Conservation (phyloP, 164 flowering plant species). For the Vitis labrusca region DNA sequence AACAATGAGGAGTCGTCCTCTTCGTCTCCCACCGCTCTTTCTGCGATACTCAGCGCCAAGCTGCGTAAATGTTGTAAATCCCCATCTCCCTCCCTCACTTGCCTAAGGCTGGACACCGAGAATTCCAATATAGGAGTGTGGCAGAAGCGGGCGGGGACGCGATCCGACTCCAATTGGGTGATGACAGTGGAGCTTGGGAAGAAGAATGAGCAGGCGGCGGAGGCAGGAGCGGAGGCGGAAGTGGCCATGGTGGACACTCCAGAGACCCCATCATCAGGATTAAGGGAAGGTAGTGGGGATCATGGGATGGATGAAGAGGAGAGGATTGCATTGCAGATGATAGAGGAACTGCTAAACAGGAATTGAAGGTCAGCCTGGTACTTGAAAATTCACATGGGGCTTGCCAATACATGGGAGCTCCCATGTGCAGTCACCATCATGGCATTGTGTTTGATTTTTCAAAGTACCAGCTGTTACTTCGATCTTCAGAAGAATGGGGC, state of each 20-base stretch:
- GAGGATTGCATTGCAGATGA: conserved; percentile 62
- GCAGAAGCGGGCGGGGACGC: conserved; percentile 41
- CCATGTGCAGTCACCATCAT: not conserved
- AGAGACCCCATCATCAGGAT: not conserved
- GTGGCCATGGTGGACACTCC: not conserved
- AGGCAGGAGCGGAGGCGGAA: not conserved
- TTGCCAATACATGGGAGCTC: not conserved
- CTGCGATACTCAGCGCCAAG: conserved; percentile 32
- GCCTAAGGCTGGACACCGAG: conserved; percentile 39
- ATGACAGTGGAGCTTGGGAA: conserved; percentile 39
- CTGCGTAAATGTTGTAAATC: conserved; percentile 31
- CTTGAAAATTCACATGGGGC: not conserved
- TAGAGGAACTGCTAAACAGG: conserved; percentile 58
- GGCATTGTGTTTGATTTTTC: too few species aligned
- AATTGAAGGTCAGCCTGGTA: conserved; percentile 15
- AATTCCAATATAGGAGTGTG: conserved; percentile 50
- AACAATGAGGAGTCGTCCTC: conserved; percentile 4
- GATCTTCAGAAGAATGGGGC: not conserved
- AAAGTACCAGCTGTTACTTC: too few species aligned
- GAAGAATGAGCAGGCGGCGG: not conserved
- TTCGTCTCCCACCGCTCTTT: conserved; percentile 12
- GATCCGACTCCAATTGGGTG: conserved; percentile 37
- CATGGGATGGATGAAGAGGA: conserved; percentile 53
- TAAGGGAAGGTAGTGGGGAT: conserved; percentile 2
- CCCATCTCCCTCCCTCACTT: conserved; percentile 37